Base-by-base conservation (phyloP, 139 green algal genomes). In the Chlamydomonas urium region DNA sequence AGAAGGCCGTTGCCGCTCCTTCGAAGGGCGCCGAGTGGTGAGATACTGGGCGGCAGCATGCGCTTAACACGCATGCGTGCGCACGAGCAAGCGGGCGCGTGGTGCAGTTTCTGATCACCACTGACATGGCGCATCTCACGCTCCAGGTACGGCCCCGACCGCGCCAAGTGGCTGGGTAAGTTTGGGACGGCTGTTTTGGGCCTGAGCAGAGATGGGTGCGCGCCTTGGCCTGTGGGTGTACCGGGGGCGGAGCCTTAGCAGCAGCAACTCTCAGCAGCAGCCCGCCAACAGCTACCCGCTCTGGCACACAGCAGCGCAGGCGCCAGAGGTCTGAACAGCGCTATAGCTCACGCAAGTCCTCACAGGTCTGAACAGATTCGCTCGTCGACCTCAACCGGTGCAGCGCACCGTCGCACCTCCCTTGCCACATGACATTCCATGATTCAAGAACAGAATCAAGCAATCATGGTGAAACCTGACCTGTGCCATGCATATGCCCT, bases 131-230 rank as follows among this genome's bases (percentile, higher is more conserved):
- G 17, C 17, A 56, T 56, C 45, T 17, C 45, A 56, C 21, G 17
- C 45, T 21, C 29, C 53, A 45, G n/a, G 21, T 67, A 67, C 33
- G 60, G 60, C 23, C 60, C 60, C 33, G 60, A 67, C 60, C 31
- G 60, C 14, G 32, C 60, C 29, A 67, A 67, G 60, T 67, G 60
- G 60, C 60, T 67, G 32, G 60, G 60, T 67, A 26, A 67, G 60
- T 42, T 17, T 32, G 53, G 14, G 24, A 50, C 14, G 42, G 42
- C 8, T 50, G 5, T 34, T 28, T 14, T 62, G 5, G 53, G 53
- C 19, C 23, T 31, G 53, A 17, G 53, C 5, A 62, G 53, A 17
- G 53, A 32, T 29, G 10, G 8, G 53, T 62, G n/a, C n/a, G n/a
- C n/a, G n/a, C n/a, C n/a, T n/a, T n/a, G n/a, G n/a, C 23, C 53